Base-by-base conservation (phyloP, 768 basidiomycete genomes). In the Kwoniella heveanensis region DNA sequence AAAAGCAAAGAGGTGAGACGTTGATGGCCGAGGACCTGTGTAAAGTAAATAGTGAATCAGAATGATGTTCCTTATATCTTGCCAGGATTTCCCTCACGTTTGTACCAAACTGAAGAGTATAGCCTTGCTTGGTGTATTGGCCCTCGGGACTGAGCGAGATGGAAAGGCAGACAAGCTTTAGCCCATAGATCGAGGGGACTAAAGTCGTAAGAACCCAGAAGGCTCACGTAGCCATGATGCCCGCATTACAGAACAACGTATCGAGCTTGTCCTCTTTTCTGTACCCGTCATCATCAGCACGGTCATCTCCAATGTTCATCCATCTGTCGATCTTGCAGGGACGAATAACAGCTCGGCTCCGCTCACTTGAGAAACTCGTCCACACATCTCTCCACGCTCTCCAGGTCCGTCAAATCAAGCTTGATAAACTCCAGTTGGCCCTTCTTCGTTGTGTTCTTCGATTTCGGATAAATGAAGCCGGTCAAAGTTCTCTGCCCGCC, bases 161-260 rank as follows among this genome's bases (percentile, higher is more conserved):
- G n/a, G n/a, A n/a, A n/a, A n/a, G n/a, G n/a, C n/a, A n/a, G n/a
- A 32, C 32, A 32, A 32, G 7, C 5, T 32, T 32, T 32, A n/a
- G 25, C 6, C 22, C 27, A 13, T 13, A 32, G 13, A 32, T 32
- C 32, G 5, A 5, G 13, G 13, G 7, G 5, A 32, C 7, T 44
- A 15, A n/a, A 22, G 26, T 21, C 22, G 57, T 21, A 0, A 25
- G 2, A 6, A 13, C 32, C 32, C n/a, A 21, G 1, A 24, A 26
- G 0, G 66, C 75, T 67, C 57, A 77, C 76, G 73, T 69, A 24
- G 73, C 73, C 76, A 77, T 77, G 37, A 77, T 65, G 22, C 76
- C 76, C 51, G 76, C 76, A 62, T 77, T 77, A n/a, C 67, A 68
- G 36, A 72, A 74, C 15, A 77, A 57, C 1, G 73, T 25, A 49